Evolutionary conservation across 2,329 filamentous ascomycete genomes (phyloP).

Genomic region (Penicillium olsonii): DNA sequence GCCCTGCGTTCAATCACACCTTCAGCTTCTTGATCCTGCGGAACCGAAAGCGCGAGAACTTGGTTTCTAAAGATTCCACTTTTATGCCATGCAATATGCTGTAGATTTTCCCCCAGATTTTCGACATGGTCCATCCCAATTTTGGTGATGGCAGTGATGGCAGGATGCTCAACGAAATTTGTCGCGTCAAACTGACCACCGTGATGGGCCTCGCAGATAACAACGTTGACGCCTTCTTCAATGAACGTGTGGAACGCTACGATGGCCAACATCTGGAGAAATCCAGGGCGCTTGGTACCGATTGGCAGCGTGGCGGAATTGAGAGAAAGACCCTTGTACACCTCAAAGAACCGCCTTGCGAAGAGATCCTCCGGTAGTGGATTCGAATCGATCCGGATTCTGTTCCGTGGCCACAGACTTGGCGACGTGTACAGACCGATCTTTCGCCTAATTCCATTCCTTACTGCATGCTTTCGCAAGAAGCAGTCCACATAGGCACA

Average conservation of each 20-base stretch:
- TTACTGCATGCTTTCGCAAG: conserved; percentile 1
- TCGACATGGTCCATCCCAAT: conserved; percentile 69
- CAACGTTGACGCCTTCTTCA: conserved; percentile 60
- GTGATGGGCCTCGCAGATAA: conserved; percentile 67
- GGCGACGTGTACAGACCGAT: conserved; percentile 70
- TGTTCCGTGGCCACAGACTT: conserved; percentile 41
- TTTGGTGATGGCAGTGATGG: conserved; percentile 62
- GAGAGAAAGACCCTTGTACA: conserved; percentile 42
- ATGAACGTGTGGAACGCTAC: conserved; percentile 66
- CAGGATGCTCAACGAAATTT: conserved; percentile 61
- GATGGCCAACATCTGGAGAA: conserved; percentile 53
- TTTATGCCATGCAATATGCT: conserved; percentile 73
- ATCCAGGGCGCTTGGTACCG: conserved; percentile 48
- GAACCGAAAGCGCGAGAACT: conserved; percentile 57
- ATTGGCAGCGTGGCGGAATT: conserved; percentile 44
- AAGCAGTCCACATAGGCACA: conserved; percentile 12
- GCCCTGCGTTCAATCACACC: not conserved
- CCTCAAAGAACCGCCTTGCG: conserved; percentile 13
- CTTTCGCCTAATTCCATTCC: conserved; percentile 30
- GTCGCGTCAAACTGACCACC: conserved; percentile 70
- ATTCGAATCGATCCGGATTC: conserved; percentile 18
- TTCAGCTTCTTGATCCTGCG: conserved; percentile 51
- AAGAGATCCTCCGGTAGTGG: conserved; percentile 15
- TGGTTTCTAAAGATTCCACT: conserved; percentile 68
- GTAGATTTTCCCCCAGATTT: conserved; percentile 61